phyloP scores from a whole-genome alignment of 2,329 filamentous ascomycete genomes.

The Colletotrichum incanum region DNA sequence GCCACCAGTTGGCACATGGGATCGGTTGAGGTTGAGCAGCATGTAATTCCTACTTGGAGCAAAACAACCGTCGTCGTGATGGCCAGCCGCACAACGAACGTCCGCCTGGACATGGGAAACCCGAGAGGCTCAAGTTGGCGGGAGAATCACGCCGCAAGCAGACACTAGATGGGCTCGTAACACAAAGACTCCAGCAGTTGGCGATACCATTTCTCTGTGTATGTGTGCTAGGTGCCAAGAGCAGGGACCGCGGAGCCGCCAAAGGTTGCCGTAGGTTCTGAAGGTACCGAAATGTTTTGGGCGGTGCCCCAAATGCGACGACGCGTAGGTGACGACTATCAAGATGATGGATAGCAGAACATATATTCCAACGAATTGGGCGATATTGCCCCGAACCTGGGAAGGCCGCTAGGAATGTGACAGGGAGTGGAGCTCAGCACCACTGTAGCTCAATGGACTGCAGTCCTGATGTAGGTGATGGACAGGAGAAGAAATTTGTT shows the following conservation, averaged over 20 bases:
- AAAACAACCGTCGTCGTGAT: slow-evolving; percentile 10
- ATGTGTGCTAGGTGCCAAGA: neutral
- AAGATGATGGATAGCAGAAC: neutral
- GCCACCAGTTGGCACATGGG: slow-evolving; percentile 18
- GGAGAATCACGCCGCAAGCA: slow-evolving; percentile 1
- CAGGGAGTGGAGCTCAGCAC: neutral
- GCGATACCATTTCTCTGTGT: slow-evolving; percentile 7
- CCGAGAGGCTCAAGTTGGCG: slow-evolving; percentile 14
- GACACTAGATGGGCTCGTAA: slow-evolving; percentile 11
- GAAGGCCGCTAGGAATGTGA: neutral
- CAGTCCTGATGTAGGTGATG: neutral
- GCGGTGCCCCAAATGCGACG: neutral
- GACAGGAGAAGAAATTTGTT: neutral
- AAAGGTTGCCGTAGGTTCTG: slow-evolving; percentile 2
- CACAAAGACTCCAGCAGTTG: slow-evolving; percentile 4
- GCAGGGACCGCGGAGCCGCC: slow-evolving; percentile 14
- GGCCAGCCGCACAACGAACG: slow-evolving; percentile 15
- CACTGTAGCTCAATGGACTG: slow-evolving; percentile 1
- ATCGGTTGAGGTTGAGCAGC: neutral
- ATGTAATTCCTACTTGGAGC: neutral
- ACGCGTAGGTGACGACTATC: neutral
- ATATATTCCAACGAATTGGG: slow-evolving; percentile 7
- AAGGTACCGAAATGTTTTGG: neutral
- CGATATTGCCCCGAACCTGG: slow-evolving; percentile 18
- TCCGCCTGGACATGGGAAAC: slow-evolving; percentile 28